phyloP scores from a whole-genome alignment of 2,329 filamentous ascomycete species.

The Aschersonia sp. region DNA sequence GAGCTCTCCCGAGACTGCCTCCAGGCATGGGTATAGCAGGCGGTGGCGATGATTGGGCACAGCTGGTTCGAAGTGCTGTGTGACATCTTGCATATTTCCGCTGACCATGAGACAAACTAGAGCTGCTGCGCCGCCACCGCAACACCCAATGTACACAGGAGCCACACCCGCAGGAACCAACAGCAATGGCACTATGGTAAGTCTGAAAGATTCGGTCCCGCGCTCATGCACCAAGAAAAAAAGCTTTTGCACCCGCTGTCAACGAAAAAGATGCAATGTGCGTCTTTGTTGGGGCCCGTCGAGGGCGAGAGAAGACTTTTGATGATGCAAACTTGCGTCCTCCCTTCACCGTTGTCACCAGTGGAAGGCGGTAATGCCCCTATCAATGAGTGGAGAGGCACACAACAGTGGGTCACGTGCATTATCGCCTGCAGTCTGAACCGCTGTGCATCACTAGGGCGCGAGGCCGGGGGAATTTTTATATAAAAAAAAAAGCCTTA shows the following conservation, averaged over 20 bases:
- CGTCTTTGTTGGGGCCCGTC: neutral
- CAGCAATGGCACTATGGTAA: constrained; percentile 25
- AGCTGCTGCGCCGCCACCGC: constrained; percentile 6
- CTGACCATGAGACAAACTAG: constrained; percentile 2
- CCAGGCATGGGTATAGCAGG: neutral
- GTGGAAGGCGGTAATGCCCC: neutral
- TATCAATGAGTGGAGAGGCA: constrained; percentile 2
- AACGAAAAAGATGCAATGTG: neutral
- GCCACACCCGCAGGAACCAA: constrained; percentile 25
- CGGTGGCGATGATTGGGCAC: neutral
- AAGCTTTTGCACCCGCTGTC: neutral
- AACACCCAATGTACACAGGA: constrained; percentile 12
- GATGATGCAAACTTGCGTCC: no score
- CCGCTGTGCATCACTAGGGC: neutral
- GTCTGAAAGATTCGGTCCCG: constrained; percentile 7
- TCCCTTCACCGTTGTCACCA: no score
- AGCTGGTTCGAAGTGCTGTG: neutral
- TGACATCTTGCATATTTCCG: neutral
- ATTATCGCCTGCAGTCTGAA: constrained; percentile 7
- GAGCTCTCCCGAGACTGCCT: constrained; percentile 6
- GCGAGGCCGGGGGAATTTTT: neutral
- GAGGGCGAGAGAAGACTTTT: no score
- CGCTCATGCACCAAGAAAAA: neutral
- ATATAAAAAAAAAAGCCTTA: constrained; percentile 9
- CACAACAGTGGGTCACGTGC: constrained; percentile 15